phyloP scores from a whole-genome alignment of 2,329 filamentous ascomycete genomes.

The Onygenales sp. region DNA sequence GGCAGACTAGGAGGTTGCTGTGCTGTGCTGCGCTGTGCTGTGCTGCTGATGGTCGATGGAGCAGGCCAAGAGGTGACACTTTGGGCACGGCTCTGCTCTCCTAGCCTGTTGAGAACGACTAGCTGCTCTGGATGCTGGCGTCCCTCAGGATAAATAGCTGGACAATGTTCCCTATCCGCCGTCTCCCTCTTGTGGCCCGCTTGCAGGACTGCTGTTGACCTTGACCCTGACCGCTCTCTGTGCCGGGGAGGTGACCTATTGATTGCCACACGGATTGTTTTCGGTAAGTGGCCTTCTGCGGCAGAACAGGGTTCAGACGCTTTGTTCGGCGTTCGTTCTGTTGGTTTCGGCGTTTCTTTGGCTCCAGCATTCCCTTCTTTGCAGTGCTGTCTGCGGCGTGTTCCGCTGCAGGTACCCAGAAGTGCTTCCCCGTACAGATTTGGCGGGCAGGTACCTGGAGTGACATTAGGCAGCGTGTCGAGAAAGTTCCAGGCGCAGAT shows the following conservation, averaged over 20 bases:
- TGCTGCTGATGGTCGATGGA: too few relatives aligned
- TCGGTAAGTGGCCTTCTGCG: neutral
- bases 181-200: neutral
- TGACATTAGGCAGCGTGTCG: neutral
- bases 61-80: too few relatives aligned
- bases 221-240: too few relatives aligned
- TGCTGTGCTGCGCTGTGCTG: too few relatives aligned
- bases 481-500: slow-evolving; percentile 8
- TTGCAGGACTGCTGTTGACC: too few relatives aligned
- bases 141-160: neutral
- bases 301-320: neutral
- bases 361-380: neutral
- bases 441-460: neutral
- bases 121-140: too few relatives aligned
- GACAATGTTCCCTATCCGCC: neutral
- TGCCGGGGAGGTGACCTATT: too few relatives aligned
- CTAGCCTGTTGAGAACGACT: too few relatives aligned
- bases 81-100: too few relatives aligned
- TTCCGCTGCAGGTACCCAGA: neutral
- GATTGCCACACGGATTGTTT: neutral
- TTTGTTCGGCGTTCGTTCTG: neutral
- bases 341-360: neutral
- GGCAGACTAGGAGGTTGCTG: neutral
- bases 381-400: neutral
- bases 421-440: neutral